Evolutionary conservation across 176 grass and related monocot genomes (phyloP).

Genomic region (Stipa capillata): DNA sequence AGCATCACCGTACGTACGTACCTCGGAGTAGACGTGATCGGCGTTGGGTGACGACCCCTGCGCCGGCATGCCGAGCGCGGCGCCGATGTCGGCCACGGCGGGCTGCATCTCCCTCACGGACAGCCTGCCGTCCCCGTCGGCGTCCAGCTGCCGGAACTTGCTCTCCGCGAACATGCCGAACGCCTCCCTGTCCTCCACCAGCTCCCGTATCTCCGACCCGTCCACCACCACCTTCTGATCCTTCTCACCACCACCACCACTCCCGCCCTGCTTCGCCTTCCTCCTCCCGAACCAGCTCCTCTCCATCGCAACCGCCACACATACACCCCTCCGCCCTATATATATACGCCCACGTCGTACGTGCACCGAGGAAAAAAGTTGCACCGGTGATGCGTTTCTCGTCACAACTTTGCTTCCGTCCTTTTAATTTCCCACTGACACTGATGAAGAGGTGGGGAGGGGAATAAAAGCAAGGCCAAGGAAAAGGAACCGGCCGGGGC

Average conservation of each 20-base stretch:
- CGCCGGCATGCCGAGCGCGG: constrained; percentile 52
- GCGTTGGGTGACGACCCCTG: constrained; percentile 32
- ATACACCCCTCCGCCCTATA: not conserved
- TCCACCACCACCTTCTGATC: constrained; percentile 52
- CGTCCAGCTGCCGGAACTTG: constrained; percentile 63
- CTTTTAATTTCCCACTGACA: constrained; percentile 20
- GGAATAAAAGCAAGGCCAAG: constrained; percentile 2
- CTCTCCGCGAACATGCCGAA: constrained; percentile 63
- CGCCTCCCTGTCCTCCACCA: constrained; percentile 77
- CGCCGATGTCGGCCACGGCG: constrained; percentile 64
- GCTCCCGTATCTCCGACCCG: constrained; percentile 66
- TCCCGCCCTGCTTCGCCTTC: not conserved
- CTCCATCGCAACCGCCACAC: too few species aligned
- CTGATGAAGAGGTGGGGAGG: not conserved
- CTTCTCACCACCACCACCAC: not conserved
- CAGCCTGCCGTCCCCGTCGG: constrained; percentile 47
- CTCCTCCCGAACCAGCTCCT: constrained; percentile 52
- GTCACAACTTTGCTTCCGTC: too few species aligned
- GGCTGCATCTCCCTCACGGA: constrained; percentile 60
- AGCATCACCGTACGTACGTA: not conserved
- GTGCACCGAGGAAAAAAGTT: constrained; percentile 7
- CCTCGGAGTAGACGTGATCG: constrained; percentile 78
- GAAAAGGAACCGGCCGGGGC: constrained; percentile 12
- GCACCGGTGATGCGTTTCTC: constrained; percentile 3
- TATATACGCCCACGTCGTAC: too few species aligned